A percentile compares a stretch with the other conserved stretches of the same genome.
Evolutionary conservation across 202 grass and related monocot genomes (phyloP).

Genomic region (Carex sylvatica): DNA sequence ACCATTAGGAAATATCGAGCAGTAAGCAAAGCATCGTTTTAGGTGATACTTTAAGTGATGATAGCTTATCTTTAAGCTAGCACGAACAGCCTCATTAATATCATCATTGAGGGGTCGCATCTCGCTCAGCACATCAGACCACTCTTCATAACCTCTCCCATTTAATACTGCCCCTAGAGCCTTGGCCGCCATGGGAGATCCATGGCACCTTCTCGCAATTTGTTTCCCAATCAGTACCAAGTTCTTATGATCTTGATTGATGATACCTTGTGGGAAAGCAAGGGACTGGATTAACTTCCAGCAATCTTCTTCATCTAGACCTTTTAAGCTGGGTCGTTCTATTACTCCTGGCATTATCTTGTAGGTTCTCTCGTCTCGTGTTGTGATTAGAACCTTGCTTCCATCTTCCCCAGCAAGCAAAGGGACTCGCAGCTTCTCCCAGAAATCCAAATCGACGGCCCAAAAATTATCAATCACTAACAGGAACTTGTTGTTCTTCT

Average conservation of each 20-base stretch:
- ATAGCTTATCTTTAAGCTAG: constrained; percentile 49
- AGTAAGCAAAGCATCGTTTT: constrained; percentile 51
- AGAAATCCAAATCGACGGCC: constrained; percentile 12
- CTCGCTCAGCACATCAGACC: constrained; percentile 38
- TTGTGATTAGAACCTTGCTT: constrained; percentile 40
- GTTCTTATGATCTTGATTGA: background rate
- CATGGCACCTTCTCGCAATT: constrained; percentile 39
- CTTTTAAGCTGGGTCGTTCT: constrained; percentile 20
- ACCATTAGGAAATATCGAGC: constrained; percentile 40
- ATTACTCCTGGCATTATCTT: background rate
- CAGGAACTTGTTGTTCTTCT: constrained; percentile 30
- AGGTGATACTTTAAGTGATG: constrained; percentile 46
- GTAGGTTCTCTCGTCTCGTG: constrained; percentile 11
- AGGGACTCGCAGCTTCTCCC: constrained; percentile 22
- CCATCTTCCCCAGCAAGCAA: constrained; percentile 35
- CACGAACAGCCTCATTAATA: background rate
- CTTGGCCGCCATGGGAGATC: constrained; percentile 48
- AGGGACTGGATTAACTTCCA: constrained; percentile 23
- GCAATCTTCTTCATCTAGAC: constrained; percentile 29
- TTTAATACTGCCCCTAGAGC: constrained; percentile 44
- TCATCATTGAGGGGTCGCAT: constrained; percentile 38
- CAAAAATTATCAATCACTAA: constrained; percentile 46
- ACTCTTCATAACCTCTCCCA: constrained; percentile 33
- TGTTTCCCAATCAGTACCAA: constrained; percentile 22
- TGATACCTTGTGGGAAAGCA: constrained; percentile 20